Conservation (phyloP, 148 eudicot genomes). For the Camellia japonica region DNA sequence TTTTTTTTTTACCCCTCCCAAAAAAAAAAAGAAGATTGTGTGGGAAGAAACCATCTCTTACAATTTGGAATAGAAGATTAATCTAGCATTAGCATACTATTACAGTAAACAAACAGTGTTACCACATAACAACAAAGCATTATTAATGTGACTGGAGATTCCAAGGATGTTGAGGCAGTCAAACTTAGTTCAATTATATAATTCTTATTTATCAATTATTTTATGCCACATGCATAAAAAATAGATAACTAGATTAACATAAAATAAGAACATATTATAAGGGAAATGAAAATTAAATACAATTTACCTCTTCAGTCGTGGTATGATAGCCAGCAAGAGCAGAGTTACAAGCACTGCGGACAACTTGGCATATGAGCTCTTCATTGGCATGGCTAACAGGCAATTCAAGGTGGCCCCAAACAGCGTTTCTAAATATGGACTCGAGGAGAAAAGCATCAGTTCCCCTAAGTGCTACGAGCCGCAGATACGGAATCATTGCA, state of each 20-base stretch:
- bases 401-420: slow-evolving; percentile 78
- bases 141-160: no score
- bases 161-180: no score
- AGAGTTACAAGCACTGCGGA: slow-evolving; percentile 66
- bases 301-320: slow-evolving; percentile 72
- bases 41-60: no score
- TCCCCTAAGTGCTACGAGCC: slow-evolving; percentile 83
- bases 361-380: slow-evolving; percentile 74
- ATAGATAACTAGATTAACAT: no score
- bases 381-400: slow-evolving; percentile 84
- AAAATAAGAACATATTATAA: background rate
- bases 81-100: no score
- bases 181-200: background rate
- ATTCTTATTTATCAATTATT: background rate
- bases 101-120: no score
- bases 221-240: no score
- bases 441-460: slow-evolving; percentile 84
- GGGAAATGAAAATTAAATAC: background rate
- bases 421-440: slow-evolving; percentile 65
- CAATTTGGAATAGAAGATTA: no score
- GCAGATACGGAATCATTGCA: slow-evolving; percentile 69
- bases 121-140: no score
- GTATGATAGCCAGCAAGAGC: slow-evolving; percentile 78
- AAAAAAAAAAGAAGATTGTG: no score
- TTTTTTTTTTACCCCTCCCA: no score